Evolutionary conservation across 163 green algal species (phyloP), one percentile per base, ranked within the genome.

Genomic region (Chlamydomonas reinhardtii): DNA sequence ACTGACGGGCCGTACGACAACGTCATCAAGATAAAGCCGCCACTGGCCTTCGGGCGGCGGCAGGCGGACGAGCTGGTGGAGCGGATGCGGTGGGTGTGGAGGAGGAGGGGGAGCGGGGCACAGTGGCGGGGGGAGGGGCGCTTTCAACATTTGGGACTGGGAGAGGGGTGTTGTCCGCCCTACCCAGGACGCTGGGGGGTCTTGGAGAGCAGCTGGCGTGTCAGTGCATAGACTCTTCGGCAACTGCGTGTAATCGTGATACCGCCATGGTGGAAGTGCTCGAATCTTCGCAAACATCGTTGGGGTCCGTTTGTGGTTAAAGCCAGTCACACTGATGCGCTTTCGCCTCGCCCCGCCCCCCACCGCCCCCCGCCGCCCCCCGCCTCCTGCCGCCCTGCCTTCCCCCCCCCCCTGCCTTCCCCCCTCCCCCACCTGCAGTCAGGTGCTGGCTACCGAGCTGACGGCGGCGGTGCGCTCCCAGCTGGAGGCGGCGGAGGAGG

Each of bases 11-110:
- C 92, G 9, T 93, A 90, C 34, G 90, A 89, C 76, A 95, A 94
- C 52, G 92, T 98, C 15, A 89, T 98, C 76, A 98, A 98, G 90
- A 74, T 93, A 65, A 95, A 95, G 87, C 92, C 92, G 37, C 92
- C 92, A 0, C 72, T 95, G 83, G 88, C 90, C 32, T 95, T 95
- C 76, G 84, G 85, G 0, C 12, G 48, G 24, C 48, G 35, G 56
- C 86, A 95, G 74, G 92, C 78, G 27, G 89, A 94, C 37, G 34
- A 43, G 4, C 77, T 95, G 82, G 39, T 92, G 25, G 24, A 34
- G 24, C 66, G 65, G 35, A 66, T 93, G 43, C 31, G 79, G 79
- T 85, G 79, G 37, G 31, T n/a, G n/a, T n/a, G n/a, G 12, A 15
- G 2, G 65, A 29, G 9, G 31, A 31, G 2, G 31, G 37, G 8